These are phyloP conservation scores for Salix caprea DNA, from an alignment of 345 rosid species.

Conservation along the genomic window DNA sequence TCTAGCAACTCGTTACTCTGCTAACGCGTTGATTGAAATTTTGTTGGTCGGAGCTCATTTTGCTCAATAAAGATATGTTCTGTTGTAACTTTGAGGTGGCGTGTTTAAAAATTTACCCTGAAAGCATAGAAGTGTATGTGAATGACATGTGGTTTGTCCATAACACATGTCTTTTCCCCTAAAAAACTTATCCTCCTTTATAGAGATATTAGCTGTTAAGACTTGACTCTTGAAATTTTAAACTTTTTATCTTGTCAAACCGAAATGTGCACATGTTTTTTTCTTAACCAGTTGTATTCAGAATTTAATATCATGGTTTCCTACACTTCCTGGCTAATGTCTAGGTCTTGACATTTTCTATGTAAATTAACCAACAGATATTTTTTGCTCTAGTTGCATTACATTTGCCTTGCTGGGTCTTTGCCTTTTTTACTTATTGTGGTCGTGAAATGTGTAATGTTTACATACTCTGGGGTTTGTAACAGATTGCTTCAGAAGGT, in stretches of 20 bases:
- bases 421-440: neutral
- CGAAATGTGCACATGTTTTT: neutral
- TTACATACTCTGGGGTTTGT: neutral
- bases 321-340: neutral
- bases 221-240: neutral
- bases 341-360: neutral
- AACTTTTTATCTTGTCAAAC: neutral
- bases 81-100: neutral
- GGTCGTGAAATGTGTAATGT: neutral
- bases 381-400: neutral
- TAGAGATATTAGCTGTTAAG: neutral
- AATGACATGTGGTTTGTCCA: no score
- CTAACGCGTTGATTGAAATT: neutral
- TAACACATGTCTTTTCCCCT: no score
- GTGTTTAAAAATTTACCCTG: neutral
- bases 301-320: neutral
- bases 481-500: conserved; percentile 95
- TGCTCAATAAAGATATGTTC: neutral
- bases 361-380: neutral
- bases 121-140: neutral
- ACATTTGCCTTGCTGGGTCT: neutral
- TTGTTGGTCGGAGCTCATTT: neutral
- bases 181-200: neutral
- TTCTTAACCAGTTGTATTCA: neutral
- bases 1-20: neutral